Conservation (phyloP, 2,329 filamentous ascomycete genomes). For the Fusarium gaditjirri region DNA sequence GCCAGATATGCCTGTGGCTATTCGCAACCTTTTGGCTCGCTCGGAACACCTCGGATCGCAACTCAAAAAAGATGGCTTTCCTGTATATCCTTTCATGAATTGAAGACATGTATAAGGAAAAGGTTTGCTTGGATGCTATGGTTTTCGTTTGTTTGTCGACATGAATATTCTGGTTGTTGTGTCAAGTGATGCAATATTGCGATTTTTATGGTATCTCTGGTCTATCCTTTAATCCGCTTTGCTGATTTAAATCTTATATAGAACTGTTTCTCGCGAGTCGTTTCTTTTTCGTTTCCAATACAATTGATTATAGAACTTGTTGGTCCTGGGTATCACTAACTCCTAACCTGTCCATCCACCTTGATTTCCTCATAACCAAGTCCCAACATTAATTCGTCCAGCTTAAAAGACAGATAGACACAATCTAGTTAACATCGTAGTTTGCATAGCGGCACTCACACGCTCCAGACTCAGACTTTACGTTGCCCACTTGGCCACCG, state of each 20-base stretch:
- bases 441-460: conserved; percentile 56
- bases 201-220: background rate
- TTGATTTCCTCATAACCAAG: background rate
- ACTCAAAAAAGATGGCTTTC: conserved; percentile 10
- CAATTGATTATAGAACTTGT: conserved; percentile 21
- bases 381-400: background rate
- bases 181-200: conserved; percentile 8
- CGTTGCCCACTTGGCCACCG: conserved; percentile 51
- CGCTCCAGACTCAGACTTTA: conserved; percentile 50
- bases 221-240: background rate
- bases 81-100: background rate
- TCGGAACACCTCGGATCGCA: conserved; percentile 18
- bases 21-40: conserved; percentile 34
- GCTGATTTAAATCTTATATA: background rate
- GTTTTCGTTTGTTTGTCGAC: background rate
- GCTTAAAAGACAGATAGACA: background rate
- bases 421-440: conserved; percentile 35
- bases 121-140: background rate
- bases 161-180: background rate
- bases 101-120: background rate
- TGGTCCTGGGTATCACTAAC: conserved; percentile 38
- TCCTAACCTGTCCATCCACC: conserved; percentile 6
- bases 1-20: conserved; percentile 31
- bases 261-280: background rate
- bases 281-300: conserved; percentile 3